Conservation (phyloP, 352 stramenopile genomes). For the Globisporangium viniferum region DNA sequence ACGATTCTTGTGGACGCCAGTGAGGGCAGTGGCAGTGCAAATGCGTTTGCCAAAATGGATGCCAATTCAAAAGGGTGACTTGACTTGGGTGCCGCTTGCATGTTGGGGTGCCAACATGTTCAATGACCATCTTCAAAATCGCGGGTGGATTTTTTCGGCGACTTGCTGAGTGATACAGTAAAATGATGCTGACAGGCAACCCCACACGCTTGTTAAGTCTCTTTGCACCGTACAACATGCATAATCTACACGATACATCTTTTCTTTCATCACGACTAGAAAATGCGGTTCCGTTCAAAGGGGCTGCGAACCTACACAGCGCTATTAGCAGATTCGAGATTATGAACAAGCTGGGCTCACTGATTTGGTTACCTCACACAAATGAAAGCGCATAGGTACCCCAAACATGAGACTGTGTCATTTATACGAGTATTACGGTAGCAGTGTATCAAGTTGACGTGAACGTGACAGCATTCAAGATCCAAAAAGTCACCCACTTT, state of each 20-base stretch:
- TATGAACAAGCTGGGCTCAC: too few relatives aligned
- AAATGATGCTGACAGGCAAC: not conserved
- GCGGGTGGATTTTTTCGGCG: not conserved
- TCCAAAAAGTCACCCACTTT: not conserved
- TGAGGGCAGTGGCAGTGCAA: too few relatives aligned
- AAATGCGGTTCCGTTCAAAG: too few relatives aligned
- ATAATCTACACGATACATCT: not conserved
- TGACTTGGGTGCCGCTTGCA: not conserved
- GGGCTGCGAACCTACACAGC: too few relatives aligned
- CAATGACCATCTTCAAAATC: too few relatives aligned
- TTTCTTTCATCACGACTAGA: not conserved
- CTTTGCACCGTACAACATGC: not conserved
- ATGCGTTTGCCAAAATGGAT: not conserved
- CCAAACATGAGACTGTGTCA: too few relatives aligned
- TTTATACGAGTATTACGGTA: too few relatives aligned
- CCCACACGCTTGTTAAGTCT: not conserved
- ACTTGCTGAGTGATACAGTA: not conserved
- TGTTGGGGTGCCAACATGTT: not conserved
- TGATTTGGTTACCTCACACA: too few relatives aligned
- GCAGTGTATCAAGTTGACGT: too few relatives aligned
- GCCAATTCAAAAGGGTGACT: not conserved
- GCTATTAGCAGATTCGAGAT: too few relatives aligned
- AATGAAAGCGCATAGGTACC: too few relatives aligned
- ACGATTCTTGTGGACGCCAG: not conserved
- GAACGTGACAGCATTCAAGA: too few relatives aligned